A percentile compares a stretch with the other conserved stretches of the same genome.
Evolutionary conservation across 805 yeast genomes (phyloP).

Genomic region (Starmerella geochares): DNA sequence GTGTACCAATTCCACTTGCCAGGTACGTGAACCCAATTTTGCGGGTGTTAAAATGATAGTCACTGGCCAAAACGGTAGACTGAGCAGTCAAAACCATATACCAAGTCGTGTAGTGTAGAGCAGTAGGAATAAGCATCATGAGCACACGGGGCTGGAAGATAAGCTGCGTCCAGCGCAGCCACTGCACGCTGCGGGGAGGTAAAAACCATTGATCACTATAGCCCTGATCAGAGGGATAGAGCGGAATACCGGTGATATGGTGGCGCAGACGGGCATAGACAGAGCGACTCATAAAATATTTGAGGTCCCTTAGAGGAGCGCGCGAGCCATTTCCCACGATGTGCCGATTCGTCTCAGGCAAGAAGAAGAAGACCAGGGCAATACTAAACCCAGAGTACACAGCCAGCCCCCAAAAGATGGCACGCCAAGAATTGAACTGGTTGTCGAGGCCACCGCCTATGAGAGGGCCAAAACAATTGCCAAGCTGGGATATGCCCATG

Average conservation of each 20-base stretch:
- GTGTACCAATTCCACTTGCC: slow-evolving; percentile 61
- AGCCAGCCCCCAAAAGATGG: slow-evolving; percentile 54
- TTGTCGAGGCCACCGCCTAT: slow-evolving; percentile 44
- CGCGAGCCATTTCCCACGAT: slow-evolving; percentile 69
- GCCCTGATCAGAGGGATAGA: slow-evolving; percentile 16
- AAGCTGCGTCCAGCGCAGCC: slow-evolving; percentile 35
- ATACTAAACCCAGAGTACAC: slow-evolving; percentile 47
- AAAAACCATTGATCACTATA: slow-evolving; percentile 23
- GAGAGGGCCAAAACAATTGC: slow-evolving; percentile 73
- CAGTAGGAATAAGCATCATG: slow-evolving; percentile 45
- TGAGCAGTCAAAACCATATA: slow-evolving; percentile 57
- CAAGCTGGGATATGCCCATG: slow-evolving; percentile 54
- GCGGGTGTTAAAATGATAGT: slow-evolving; percentile 44
- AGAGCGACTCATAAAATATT: slow-evolving; percentile 22
- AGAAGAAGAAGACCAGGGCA: slow-evolving; percentile 30
- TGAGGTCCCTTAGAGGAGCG: slow-evolving; percentile 29
- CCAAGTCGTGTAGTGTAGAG: slow-evolving; percentile 61
- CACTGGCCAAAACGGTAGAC: slow-evolving; percentile 42
- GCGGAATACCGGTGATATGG: slow-evolving; percentile 24
- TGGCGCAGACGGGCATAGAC: slow-evolving; percentile 24
- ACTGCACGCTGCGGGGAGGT: slow-evolving; percentile 16
- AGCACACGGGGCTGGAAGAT: slow-evolving; percentile 40
- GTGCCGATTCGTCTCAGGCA: slow-evolving; percentile 69
- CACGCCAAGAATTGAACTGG: slow-evolving; percentile 51
- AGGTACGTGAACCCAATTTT: slow-evolving; percentile 63